These are phyloP conservation scores for Phlebiopsis flavidoalba DNA, from an alignment of 768 basidiomycete genomes.

Conservation along the genomic window DNA sequence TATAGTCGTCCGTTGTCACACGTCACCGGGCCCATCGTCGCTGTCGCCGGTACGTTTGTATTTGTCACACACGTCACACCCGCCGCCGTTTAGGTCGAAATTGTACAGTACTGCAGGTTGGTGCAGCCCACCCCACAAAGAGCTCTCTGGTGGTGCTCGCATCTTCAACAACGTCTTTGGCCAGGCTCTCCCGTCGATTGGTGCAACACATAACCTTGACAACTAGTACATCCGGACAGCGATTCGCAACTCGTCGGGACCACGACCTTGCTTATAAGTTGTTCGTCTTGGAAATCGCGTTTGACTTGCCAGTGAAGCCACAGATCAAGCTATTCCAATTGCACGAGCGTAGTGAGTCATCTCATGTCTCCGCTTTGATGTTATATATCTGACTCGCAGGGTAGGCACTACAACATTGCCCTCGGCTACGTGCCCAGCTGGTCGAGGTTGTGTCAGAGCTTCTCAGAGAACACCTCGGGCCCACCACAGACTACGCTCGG, in stretches of 20 bases:
- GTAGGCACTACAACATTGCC: constrained; percentile 97
- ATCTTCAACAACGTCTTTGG: constrained; percentile 99
- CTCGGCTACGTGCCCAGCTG: constrained; percentile 84
- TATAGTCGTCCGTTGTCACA: no score
- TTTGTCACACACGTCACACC: no score
- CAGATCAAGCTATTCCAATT: constrained; percentile 96
- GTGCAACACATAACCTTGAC: constrained; percentile 87
- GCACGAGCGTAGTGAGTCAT: constrained; percentile 73
- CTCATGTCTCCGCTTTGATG: background rate
- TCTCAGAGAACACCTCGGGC: constrained; percentile 89
- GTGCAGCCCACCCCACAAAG: no score
- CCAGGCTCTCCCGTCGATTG: constrained; percentile 81
- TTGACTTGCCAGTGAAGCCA: constrained; percentile 94
- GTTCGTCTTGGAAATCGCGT: constrained; percentile 91
- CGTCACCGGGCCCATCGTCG: no score
- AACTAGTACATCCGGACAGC: constrained; percentile 96
- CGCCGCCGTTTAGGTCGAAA: no score
- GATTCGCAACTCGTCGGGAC: constrained; percentile 97
- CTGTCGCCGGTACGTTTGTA: no score
- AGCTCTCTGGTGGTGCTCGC: constrained; percentile 95
- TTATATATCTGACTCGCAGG: background rate
- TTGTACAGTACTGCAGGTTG: no score
- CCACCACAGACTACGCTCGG: constrained; percentile 93
- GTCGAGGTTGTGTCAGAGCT: constrained; percentile 96
- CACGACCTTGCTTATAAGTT: constrained; percentile 87